A percentile compares a stretch with the other conserved stretches of the same genome.
These are phyloP conservation scores for Venturia effusa DNA, from an alignment of 2,329 filamentous ascomycete species.

Conservation along the genomic window DNA sequence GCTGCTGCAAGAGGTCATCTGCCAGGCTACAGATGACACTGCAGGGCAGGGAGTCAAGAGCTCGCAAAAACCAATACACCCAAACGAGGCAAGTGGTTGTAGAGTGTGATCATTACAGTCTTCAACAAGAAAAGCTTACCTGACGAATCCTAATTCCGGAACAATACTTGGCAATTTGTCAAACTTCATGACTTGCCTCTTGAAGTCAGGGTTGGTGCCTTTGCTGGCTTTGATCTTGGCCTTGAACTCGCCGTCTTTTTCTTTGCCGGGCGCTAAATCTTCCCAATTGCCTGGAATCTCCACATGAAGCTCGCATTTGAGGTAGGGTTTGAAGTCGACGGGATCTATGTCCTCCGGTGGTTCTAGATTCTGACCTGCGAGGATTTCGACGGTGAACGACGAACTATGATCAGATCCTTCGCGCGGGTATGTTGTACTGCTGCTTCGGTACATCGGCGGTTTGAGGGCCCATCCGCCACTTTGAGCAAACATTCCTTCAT, in stretches of 20 bases:
- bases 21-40: neutral
- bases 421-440: neutral
- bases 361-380: conserved; percentile 66
- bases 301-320: conserved; percentile 73
- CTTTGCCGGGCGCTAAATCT: conserved; percentile 24
- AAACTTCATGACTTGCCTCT: conserved; percentile 34
- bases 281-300: conserved; percentile 38
- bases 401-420: conserved; percentile 35
- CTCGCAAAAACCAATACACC: neutral
- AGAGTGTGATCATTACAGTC: neutral
- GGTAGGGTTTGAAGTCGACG: conserved; percentile 57
- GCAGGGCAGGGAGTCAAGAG: neutral
- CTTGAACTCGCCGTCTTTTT: conserved; percentile 42
- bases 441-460: conserved; percentile 57
- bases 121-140: conserved; percentile 21
- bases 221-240: conserved; percentile 34
- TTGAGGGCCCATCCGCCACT: conserved; percentile 80
- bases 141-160: conserved; percentile 37
- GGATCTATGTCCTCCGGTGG: conserved; percentile 43
- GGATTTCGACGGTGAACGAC: conserved; percentile 53
- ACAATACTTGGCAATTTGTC: conserved; percentile 30
- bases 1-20: conserved; percentile 1
- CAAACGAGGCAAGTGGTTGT: neutral
- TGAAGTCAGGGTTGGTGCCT: conserved; percentile 33
- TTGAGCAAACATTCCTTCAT: conserved; percentile 80